Conservation (phyloP, 306 rosid genomes). For the Cucurbita argyrosperma region DNA sequence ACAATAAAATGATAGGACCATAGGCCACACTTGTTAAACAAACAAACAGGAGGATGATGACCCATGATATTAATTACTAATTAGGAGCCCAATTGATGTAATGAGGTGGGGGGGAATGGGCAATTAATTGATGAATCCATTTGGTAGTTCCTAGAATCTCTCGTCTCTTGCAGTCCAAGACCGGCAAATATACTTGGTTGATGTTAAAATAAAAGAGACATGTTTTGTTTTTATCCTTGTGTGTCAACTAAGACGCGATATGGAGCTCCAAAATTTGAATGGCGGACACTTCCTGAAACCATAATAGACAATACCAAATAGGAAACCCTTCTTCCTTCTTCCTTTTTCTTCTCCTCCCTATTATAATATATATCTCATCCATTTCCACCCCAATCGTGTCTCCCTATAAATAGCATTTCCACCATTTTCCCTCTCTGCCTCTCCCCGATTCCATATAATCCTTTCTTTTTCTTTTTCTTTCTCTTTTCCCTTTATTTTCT, state of each 20-base stretch:
- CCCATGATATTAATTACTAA: no score
- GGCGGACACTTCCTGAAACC: background rate
- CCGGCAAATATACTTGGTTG: background rate
- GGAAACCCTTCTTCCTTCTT: no score
- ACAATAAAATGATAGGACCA: no score
- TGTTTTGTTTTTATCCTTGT: no score
- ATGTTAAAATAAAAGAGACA: no score
- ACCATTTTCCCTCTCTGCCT: background rate
- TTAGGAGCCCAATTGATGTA: background rate
- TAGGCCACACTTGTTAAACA: no score
- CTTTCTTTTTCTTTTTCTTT: background rate
- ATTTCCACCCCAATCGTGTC: background rate
- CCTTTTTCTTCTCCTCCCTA: background rate
- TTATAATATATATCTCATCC: background rate
- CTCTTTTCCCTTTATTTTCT: background rate
- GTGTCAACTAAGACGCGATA: no score
- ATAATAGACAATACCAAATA: background rate
- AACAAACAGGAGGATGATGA: no score
- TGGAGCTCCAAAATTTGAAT: background rate
- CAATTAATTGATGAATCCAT: background rate
- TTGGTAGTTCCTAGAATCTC: background rate
- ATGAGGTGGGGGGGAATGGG: no score
- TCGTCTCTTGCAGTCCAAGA: background rate
- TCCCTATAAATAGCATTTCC: background rate
- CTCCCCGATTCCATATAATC: background rate